Base-by-base conservation (phyloP, 495 filamentous ascomycete species). In the Neurospora discreta region DNA sequence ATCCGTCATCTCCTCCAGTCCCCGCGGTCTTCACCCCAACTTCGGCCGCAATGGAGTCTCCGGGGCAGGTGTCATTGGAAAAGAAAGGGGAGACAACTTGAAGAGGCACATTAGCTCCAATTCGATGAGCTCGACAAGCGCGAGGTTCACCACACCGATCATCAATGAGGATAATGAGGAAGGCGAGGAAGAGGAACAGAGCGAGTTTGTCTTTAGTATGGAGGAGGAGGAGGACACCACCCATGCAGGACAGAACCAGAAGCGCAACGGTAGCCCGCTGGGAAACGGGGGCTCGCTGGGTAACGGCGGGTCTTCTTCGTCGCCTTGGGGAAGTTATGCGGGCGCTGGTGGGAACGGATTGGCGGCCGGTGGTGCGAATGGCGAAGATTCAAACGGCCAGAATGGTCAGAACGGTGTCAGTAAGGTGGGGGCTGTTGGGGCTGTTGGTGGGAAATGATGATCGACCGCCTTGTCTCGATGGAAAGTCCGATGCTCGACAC, bases 131-230 rank as follows among this genome's bases (percentile, higher is more conserved):
- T 86, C 85, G 26, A 84, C 80, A 42, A 79, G 77, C 5, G 82
- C 81, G 6, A 78, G 85, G 20, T 87, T 87, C 74, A 90, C 89
- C 1, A 90, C 86, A 68, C 90, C 89, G 40, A 93, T 93, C 75
- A 65, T 65, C 26, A 65, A 65, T 15, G 52, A 65, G 52, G 26
- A 9, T 33, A 65, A 65, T 2, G 52, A 65, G 13, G 52, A 26
- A 33, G 52, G 23, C 0, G 52, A 65, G 26, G 91, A 92, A 68
- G 89, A 91, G 73, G 91, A 94, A 75, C 89, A 91, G 70, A 82
- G 86, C 23, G 88, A 92, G 36, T 86, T 92, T 68, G 91, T 93
- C n/a, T 94, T 94, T 73, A 89, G 85, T 41, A 93, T 94, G 91
- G 91, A 93, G 75, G 91, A 92, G 71, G 91, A 92, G 72, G 88